A percentile compares a stretch with the other conserved stretches of the same genome.
These are phyloP conservation scores for Zygoascus sp. DNA, from an alignment of 1,139 yeast species.

Conservation along the genomic window DNA sequence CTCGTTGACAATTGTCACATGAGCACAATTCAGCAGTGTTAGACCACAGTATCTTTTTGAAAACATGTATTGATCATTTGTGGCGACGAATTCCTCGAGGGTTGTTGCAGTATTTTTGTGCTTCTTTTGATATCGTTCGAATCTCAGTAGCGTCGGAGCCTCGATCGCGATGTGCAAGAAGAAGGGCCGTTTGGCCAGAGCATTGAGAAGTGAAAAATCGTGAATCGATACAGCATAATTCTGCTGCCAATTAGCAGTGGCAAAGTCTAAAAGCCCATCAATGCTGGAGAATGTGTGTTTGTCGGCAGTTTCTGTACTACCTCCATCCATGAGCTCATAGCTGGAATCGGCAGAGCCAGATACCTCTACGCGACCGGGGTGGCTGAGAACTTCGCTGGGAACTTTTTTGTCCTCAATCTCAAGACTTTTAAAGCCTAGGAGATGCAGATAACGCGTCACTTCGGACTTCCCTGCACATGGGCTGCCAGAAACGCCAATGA, in stretches of 20 bases:
- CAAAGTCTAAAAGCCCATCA: constrained; percentile 54
- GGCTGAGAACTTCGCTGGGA: neutral
- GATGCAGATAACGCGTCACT: constrained; percentile 53
- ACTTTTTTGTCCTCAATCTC: neutral
- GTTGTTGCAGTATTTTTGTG: neutral
- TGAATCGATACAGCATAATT: constrained; percentile 59
- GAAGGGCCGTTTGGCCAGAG: constrained; percentile 71
- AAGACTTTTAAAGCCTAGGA: constrained; percentile 50
- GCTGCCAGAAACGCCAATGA: constrained; percentile 74
- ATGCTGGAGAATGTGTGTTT: constrained; percentile 34
- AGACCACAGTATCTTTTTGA: constrained; percentile 40
- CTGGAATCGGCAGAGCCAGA: constrained; percentile 8
- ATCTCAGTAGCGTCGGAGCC: constrained; percentile 60
- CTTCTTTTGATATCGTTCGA: constrained; percentile 39
- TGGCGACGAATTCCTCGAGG: constrained; percentile 40
- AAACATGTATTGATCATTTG: constrained; percentile 46
- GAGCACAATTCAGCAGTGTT: constrained; percentile 51
- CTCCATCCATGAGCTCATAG: constrained; percentile 8
- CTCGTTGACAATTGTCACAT: constrained; percentile 59
- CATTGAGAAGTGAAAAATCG: constrained; percentile 43
- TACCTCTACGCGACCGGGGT: neutral
- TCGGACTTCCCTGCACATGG: constrained; percentile 65
- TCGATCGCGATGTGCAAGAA: constrained; percentile 77
- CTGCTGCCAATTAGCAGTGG: constrained; percentile 64
- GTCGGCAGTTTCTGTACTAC: constrained; percentile 10